A percentile compares a stretch with the other conserved stretches of the same genome.
Conservation (phyloP, 495 filamentous ascomycete species). For the Lepidopterella palustris region DNA sequence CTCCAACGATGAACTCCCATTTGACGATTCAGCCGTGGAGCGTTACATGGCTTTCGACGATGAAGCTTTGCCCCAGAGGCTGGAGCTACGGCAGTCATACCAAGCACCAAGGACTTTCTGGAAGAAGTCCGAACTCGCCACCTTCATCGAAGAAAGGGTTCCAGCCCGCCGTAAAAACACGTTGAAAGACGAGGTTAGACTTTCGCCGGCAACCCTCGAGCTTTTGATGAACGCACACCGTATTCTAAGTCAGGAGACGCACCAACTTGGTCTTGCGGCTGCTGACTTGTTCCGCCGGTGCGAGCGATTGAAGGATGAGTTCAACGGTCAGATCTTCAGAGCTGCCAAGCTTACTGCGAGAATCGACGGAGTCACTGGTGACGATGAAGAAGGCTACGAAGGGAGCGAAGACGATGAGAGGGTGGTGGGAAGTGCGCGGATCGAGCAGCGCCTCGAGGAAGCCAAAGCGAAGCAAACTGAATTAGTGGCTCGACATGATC, state of each 20-base stretch:
- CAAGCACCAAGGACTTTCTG: slow-evolving; percentile 62
- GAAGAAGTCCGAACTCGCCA: slow-evolving; percentile 49
- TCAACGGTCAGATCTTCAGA: slow-evolving; percentile 63
- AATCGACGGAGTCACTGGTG: slow-evolving; percentile 60
- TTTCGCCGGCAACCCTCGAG: slow-evolving; percentile 68
- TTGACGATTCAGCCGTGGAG: slow-evolving; percentile 27
- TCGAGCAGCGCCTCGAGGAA: slow-evolving; percentile 54
- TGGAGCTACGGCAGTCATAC: slow-evolving; percentile 58
- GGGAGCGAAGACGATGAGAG: slow-evolving; percentile 40
- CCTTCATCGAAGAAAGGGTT: slow-evolving; percentile 54
- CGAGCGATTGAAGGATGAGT: slow-evolving; percentile 62
- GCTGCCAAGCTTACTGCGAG: slow-evolving; percentile 59
- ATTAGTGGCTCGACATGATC: slow-evolving; percentile 58
- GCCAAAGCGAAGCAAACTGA: slow-evolving; percentile 54
- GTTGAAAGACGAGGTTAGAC: slow-evolving; percentile 63
- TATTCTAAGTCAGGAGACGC: slow-evolving; percentile 65
- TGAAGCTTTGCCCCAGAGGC: slow-evolving; percentile 25
- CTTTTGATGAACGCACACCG: slow-evolving; percentile 72
- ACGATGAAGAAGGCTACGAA: slow-evolving; percentile 38
- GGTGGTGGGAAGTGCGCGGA: slow-evolving; percentile 44
- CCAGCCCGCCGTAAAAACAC: slow-evolving; percentile 52
- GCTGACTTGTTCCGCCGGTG: slow-evolving; percentile 77
- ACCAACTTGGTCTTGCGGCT: slow-evolving; percentile 62
- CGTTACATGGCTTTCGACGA: neutral
- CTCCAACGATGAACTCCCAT: slow-evolving; percentile 42